Conservation (phyloP, 495 filamentous ascomycete species). For the Annulohypoxylon stygium region DNA sequence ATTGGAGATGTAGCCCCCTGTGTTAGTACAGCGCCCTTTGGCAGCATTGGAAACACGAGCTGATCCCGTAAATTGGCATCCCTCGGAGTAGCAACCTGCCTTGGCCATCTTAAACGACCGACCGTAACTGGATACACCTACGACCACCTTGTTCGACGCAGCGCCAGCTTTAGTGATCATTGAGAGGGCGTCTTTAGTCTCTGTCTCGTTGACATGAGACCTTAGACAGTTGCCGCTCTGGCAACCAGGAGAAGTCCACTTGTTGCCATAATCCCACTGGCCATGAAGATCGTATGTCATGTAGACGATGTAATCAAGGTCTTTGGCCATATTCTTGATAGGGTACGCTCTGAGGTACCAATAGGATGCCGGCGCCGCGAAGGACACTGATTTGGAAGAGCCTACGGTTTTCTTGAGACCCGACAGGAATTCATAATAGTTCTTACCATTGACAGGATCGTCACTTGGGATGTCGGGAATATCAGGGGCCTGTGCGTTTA, state of each 20-base stretch:
- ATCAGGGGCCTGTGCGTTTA: constrained; percentile 41
- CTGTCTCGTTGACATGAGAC: constrained; percentile 20
- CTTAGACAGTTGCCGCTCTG: constrained; percentile 10
- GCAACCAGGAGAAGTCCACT: constrained; percentile 11
- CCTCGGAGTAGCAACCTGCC: constrained; percentile 5
- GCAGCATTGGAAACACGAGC: background rate
- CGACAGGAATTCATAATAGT: constrained; percentile 45
- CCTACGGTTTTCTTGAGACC: constrained; percentile 33
- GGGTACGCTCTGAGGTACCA: constrained; percentile 45
- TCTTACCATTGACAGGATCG: constrained; percentile 29
- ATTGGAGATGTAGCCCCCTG: constrained; percentile 17
- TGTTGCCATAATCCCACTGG: constrained; percentile 24
- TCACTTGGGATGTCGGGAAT: constrained; percentile 48
- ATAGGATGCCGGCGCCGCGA: constrained; percentile 48
- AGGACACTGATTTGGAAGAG: constrained; percentile 43
- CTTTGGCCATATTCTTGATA: constrained; percentile 40
- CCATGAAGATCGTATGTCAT: constrained; percentile 54
- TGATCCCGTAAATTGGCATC: constrained; percentile 9
- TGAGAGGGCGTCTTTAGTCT: constrained; percentile 8
- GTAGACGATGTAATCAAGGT: constrained; percentile 52
- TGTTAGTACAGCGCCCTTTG: constrained; percentile 16
- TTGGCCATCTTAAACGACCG: constrained; percentile 26
- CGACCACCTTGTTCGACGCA: constrained; percentile 16
- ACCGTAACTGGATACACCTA: constrained; percentile 14
- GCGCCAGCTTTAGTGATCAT: constrained; percentile 27